Percentiles rank a stretch among this genome's conserved stretches.
Evolutionary conservation across 2,329 filamentous ascomycete species (phyloP).

Genomic region (Phaeomoniella chlamydospora): DNA sequence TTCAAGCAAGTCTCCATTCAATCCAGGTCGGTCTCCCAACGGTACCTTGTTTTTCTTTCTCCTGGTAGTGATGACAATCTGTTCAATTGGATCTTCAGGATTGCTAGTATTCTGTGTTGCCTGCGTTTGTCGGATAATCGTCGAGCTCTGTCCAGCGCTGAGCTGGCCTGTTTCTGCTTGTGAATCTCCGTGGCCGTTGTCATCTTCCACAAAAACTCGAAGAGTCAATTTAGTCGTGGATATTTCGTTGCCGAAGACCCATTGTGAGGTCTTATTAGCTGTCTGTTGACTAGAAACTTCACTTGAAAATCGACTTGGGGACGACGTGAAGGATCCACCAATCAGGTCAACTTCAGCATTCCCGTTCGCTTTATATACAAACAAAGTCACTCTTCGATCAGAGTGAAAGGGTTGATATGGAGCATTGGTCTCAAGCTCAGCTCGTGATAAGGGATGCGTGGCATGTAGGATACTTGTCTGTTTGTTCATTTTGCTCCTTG

Average conservation of each 20-base stretch:
- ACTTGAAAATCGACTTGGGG: conserved; percentile 15
- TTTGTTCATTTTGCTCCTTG: neutral
- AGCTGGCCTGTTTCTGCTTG: conserved; percentile 14
- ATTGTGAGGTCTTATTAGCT: conserved; percentile 17
- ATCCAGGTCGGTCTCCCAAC: conserved; percentile 11
- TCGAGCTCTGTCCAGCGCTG: conserved; percentile 23
- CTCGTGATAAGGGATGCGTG: conserved; percentile 51
- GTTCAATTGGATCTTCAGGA: conserved; percentile 48
- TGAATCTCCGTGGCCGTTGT: conserved; percentile 21
- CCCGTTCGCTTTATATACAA: conserved; percentile 38
- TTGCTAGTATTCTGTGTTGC: conserved; percentile 32
- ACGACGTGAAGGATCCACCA: conserved; percentile 12
- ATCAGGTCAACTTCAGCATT: conserved; percentile 27
- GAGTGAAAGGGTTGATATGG: conserved; percentile 95
- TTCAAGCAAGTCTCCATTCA: conserved; percentile 21
- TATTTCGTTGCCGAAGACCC: conserved; percentile 40
- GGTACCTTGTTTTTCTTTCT: conserved; percentile 39
- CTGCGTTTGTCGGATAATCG: conserved; percentile 13
- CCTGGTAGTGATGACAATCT: conserved; percentile 69
- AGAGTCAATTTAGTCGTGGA: conserved; percentile 32
- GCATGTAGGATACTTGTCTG: conserved; percentile 12
- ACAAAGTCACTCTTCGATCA: conserved; percentile 68
- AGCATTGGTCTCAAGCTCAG: conserved; percentile 89
- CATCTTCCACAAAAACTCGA: conserved; percentile 23
- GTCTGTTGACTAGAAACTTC: conserved; percentile 10